Conservation (phyloP, 192 early-diverging fungal species). For the Lunasporangiospora selenospora region DNA sequence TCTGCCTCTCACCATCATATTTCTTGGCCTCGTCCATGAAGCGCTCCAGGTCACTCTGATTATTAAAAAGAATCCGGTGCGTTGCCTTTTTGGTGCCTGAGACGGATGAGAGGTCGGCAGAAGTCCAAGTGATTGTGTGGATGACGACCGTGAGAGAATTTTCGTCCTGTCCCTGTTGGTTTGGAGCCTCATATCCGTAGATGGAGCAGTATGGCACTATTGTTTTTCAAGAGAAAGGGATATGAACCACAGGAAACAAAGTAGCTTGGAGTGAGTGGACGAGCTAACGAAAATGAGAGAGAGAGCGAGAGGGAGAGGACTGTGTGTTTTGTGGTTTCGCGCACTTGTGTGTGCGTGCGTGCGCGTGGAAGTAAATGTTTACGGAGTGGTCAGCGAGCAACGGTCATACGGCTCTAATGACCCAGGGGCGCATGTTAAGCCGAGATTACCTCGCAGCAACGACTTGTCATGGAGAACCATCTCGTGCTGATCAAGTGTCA, state of each 20-base stretch:
- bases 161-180: conserved; percentile 5
- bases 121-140: conserved; percentile 15
- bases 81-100: conserved; percentile 4
- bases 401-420: too few species aligned
- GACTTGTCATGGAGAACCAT: too few species aligned
- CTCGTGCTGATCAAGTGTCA: too few species aligned
- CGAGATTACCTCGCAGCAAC: too few species aligned
- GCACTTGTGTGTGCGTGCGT: too few species aligned
- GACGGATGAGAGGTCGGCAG: conserved; percentile 1
- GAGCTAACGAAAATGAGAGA: not conserved
- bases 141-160: conserved; percentile 2
- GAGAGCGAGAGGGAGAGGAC: not conserved
- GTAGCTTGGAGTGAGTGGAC: not conserved
- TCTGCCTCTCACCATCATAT: conserved; percentile 9
- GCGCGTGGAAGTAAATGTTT: too few species aligned
- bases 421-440: too few species aligned
- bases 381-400: too few species aligned
- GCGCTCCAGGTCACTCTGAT: conserved; percentile 4
- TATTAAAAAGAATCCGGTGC: conserved; percentile 10
- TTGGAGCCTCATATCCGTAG: conserved; percentile 26
- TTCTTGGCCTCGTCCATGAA: conserved; percentile 15
- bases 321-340: too few species aligned
- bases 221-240: not conserved
- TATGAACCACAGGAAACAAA: not conserved
- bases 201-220: conserved; percentile 38